These are phyloP conservation scores for Aegilops speltoides DNA, from an alignment of 176 grass and related monocot genomes.

Conservation along the genomic window DNA sequence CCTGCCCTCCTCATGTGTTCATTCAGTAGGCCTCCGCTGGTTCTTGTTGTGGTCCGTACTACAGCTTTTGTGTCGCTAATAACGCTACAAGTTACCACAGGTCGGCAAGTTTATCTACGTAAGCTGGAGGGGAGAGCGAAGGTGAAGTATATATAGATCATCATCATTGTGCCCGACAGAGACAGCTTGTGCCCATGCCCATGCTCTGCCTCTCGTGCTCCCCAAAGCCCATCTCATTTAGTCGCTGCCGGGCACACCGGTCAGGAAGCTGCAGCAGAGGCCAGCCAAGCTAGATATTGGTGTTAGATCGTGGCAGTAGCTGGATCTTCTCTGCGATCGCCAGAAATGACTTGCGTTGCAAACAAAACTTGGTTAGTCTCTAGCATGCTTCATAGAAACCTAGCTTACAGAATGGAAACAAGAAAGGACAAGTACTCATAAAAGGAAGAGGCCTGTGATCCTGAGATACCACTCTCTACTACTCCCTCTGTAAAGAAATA, in stretches of 20 bases:
- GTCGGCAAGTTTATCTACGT: not conserved
- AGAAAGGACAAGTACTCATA: not conserved
- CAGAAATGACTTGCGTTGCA: no score
- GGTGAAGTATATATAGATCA: not conserved
- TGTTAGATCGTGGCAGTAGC: not conserved
- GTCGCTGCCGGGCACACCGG: not conserved
- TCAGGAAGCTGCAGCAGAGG: not conserved
- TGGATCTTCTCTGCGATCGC: no score
- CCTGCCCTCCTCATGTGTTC: not conserved
- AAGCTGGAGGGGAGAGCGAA: not conserved
- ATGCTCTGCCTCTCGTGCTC: conserved; percentile 18
- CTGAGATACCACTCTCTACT: not conserved
- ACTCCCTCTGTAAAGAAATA: no score
- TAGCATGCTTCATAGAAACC: not conserved
- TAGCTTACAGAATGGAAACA: not conserved
- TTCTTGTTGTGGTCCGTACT: not conserved
- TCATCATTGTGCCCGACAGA: conserved; percentile 21
- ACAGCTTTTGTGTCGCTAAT: not conserved
- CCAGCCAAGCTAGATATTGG: not conserved
- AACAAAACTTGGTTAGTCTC: no score
- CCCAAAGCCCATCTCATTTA: conserved; percentile 18
- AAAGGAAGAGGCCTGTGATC: not conserved
- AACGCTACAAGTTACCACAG: not conserved
- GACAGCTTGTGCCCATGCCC: not conserved
- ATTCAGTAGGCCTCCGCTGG: not conserved